Percentiles rank a stretch among this genome's conserved stretches.
Conservation (phyloP, 176 grass and related monocot species). For the Pontederia paniculata region DNA sequence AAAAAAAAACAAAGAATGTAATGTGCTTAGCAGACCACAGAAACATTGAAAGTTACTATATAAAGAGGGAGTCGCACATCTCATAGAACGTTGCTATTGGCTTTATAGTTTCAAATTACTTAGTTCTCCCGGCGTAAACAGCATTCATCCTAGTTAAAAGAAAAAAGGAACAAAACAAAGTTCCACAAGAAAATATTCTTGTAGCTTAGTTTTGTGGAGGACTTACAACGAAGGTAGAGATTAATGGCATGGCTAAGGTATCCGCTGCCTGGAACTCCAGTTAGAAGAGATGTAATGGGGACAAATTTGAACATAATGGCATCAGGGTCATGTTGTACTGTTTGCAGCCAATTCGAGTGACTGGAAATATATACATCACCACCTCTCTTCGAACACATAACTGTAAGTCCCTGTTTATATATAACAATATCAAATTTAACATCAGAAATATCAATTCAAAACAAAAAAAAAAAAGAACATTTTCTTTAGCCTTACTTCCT, state of each 20-base stretch:
- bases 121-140: too few species aligned
- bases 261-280: conserved; percentile 86
- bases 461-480: not conserved
- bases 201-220: not conserved
- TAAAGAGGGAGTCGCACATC: too few species aligned
- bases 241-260: conserved; percentile 99
- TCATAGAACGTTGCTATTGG: too few species aligned
- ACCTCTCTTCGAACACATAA: conserved; percentile 89
- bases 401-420: conserved; percentile 72
- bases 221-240: conserved; percentile 99
- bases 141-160: not conserved
- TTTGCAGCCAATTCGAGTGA: conserved; percentile 89
- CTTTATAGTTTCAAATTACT: too few species aligned
- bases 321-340: conserved; percentile 78
- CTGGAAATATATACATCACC: conserved; percentile 44
- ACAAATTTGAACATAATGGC: conserved; percentile 94
- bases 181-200: not conserved
- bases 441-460: not conserved
- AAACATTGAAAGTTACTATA: too few species aligned
- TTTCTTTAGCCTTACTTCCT: conserved; percentile 50
- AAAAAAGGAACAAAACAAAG: not conserved
- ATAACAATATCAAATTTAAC: not conserved
- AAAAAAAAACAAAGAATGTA: too few species aligned
- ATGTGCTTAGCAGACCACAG: too few species aligned
- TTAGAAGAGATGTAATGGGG: conserved; percentile 94